A percentile compares a stretch with the other conserved stretches of the same genome.
Evolutionary conservation across 192 early-diverging fungal species (phyloP).

Genomic region (Chytriomyces sp.): DNA sequence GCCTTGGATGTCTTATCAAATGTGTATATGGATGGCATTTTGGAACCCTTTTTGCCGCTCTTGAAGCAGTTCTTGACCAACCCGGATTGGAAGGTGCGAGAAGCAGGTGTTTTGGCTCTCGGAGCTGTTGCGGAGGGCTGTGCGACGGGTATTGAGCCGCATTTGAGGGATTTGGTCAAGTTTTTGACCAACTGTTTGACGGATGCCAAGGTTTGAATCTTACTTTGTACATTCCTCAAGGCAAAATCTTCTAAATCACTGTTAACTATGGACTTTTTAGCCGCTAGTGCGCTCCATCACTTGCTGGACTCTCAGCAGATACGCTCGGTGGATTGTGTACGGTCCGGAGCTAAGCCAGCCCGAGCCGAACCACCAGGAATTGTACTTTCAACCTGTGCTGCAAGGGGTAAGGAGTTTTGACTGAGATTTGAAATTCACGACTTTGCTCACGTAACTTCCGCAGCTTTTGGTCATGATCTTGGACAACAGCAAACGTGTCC

Average conservation of each 20-base stretch:
- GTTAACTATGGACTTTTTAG: slow-evolving; percentile 37
- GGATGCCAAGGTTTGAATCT: slow-evolving; percentile 56
- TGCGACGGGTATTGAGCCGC: slow-evolving; percentile 83
- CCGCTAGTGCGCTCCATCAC: slow-evolving; percentile 95
- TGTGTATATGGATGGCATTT: slow-evolving; percentile 81
- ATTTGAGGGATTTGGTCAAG: slow-evolving; percentile 85
- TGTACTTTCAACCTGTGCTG: slow-evolving; percentile 86
- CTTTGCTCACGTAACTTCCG: slow-evolving; percentile 1
- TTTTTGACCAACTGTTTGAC: slow-evolving; percentile 79
- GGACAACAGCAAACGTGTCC: slow-evolving; percentile 97
- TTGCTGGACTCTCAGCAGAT: slow-evolving; percentile 98
- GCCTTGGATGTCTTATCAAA: slow-evolving; percentile 93
- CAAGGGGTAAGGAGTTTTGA: slow-evolving; percentile 56
- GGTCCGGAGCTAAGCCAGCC: slow-evolving; percentile 24
- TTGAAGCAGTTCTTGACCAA: slow-evolving; percentile 81
- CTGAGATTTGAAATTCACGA: slow-evolving; percentile 14
- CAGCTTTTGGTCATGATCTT: slow-evolving; percentile 71
- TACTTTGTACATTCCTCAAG: background rate
- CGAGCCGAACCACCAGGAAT: slow-evolving; percentile 59
- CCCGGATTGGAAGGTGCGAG: slow-evolving; percentile 87
- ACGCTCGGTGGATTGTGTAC: slow-evolving; percentile 73
- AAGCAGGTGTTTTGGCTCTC: slow-evolving; percentile 94
- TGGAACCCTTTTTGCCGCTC: slow-evolving; percentile 82
- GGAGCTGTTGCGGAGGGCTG: slow-evolving; percentile 98
- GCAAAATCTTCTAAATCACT: background rate